Evolutionary conservation across 148 eudicot species (phyloP).

Genomic region (Rhododendron ovatum): DNA sequence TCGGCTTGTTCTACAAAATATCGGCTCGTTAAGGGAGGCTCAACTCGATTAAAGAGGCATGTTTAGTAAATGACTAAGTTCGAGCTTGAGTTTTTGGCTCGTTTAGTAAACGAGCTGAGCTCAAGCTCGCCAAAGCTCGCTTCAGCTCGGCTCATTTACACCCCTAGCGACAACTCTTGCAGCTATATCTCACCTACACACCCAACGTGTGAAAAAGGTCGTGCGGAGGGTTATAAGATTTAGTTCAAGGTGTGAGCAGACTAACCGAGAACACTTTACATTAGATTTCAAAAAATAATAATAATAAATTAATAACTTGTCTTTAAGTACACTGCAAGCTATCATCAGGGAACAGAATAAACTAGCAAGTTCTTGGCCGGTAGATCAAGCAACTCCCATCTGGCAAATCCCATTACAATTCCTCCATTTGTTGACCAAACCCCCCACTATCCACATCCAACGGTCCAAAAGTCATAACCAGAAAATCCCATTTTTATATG

Average conservation of each 20-base stretch:
- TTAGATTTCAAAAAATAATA: not conserved
- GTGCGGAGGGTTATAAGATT: not conserved
- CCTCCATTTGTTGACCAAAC: slow-evolving; percentile 9
- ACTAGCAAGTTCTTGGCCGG: not conserved
- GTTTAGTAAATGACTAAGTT: no score
- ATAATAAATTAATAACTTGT: not conserved
- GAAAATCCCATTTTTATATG: not conserved
- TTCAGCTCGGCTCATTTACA: no score
- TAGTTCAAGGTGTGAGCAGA: not conserved
- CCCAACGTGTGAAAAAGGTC: no score
- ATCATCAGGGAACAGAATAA: not conserved
- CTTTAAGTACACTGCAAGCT: not conserved
- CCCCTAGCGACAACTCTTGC: no score
- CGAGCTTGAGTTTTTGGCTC: no score
- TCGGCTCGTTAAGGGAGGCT: no score
- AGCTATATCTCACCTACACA: no score
- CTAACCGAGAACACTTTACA: not conserved
- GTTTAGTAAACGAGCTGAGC: no score
- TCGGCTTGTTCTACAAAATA: no score
- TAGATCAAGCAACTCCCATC: not conserved
- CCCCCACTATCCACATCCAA: not conserved
- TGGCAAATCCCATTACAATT: not conserved
- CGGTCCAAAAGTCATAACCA: slow-evolving; percentile 6
- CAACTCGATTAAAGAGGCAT: no score
- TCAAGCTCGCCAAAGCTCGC: no score